Conservation (phyloP, 2,329 filamentous ascomycete species). For the Cadophora luteo-olivacea region DNA sequence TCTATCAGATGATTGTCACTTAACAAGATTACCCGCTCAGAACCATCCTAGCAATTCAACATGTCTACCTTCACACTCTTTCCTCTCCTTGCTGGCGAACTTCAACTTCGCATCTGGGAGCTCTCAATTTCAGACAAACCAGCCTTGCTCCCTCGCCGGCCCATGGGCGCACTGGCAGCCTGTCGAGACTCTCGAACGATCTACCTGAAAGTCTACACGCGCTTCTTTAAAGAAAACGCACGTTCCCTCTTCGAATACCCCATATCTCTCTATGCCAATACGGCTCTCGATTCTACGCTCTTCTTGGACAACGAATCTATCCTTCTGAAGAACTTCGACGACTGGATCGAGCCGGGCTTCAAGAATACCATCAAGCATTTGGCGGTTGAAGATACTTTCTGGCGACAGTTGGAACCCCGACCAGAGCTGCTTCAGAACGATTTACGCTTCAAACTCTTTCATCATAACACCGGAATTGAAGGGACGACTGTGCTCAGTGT, state of each 20-base stretch:
- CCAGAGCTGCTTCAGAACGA: background rate
- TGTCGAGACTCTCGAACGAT: constrained; percentile 1
- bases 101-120: constrained; percentile 8
- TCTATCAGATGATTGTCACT: background rate
- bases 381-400: background rate
- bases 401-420: background rate
- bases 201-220: background rate
- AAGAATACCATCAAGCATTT: background rate
- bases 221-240: background rate
- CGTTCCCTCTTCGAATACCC: constrained; percentile 7
- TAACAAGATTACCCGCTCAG: background rate
- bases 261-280: constrained; percentile 5
- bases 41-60: background rate
- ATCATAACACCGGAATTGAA: background rate
- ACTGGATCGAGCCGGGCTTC: constrained; percentile 3
- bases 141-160: background rate
- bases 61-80: constrained; percentile 3
- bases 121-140: background rate
- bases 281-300: background rate
- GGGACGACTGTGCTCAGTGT: background rate
- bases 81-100: constrained; percentile 8
- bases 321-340: background rate
- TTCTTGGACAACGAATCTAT: constrained; percentile 1
- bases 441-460: constrained; percentile 7
- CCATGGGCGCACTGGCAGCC: background rate